Percentiles rank a stretch among this genome's conserved stretches.
These are phyloP conservation scores for Spathaspora boniae DNA, from an alignment of 805 yeast species.

Conservation along the genomic window DNA sequence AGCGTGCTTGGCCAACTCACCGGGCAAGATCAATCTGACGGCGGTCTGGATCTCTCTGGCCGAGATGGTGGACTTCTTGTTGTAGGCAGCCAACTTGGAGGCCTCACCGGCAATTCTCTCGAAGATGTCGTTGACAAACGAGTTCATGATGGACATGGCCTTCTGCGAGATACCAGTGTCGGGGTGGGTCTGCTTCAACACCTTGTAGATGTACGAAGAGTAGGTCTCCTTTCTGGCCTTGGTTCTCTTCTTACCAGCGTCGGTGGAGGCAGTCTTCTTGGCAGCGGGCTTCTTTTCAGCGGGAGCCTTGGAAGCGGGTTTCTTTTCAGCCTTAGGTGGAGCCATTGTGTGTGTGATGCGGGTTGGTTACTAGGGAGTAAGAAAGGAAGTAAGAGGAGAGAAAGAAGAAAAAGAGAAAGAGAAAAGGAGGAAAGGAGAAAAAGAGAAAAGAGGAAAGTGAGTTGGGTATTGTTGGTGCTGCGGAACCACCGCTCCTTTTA, in stretches of 20 bases:
- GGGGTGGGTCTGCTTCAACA: conserved; percentile 97
- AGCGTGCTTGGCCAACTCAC: conserved; percentile 98
- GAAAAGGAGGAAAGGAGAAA: too few species aligned
- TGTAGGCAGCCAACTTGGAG: conserved; percentile 97
- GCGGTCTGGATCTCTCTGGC: conserved; percentile 99
- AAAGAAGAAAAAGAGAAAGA: too few species aligned
- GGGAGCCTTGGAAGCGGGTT: conserved; percentile 94
- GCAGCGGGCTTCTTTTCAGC: conserved; percentile 92
- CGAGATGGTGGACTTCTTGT: conserved; percentile 96
- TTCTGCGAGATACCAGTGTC: conserved; percentile 99
- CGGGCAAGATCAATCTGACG: conserved; percentile 95
- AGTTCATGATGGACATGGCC: conserved; percentile 98
- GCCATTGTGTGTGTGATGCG: too few species aligned
- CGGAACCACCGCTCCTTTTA: too few species aligned
- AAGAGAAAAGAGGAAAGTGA: too few species aligned
- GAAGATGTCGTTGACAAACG: conserved; percentile 95
- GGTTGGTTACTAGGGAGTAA: too few species aligned
- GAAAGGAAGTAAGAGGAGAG: too few species aligned
- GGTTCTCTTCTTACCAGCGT: conserved; percentile 84
- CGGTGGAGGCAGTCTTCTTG: conserved; percentile 78
- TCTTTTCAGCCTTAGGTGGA: conserved; percentile 66
- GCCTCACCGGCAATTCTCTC: conserved; percentile 98
- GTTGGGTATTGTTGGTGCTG: too few species aligned
- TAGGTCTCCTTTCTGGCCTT: conserved; percentile 97
- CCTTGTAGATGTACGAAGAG: conserved; percentile 97